Conservation (phyloP, 148 eudicot species). For the Salicornia ramosissima region DNA sequence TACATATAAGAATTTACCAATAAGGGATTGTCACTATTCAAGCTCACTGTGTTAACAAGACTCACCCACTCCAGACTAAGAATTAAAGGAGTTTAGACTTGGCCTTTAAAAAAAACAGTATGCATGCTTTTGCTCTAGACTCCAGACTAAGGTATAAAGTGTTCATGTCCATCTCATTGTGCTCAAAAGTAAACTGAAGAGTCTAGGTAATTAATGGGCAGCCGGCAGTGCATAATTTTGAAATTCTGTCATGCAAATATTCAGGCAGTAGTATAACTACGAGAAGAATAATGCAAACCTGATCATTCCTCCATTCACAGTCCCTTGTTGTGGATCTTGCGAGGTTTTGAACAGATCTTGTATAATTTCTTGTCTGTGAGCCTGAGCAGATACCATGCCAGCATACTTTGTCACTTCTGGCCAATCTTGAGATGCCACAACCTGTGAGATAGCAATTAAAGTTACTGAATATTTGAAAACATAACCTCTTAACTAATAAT, state of each 20-base stretch:
- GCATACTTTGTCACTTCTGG: slow-evolving; percentile 90
- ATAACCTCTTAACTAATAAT: background rate
- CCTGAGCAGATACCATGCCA: slow-evolving; percentile 84
- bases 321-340: slow-evolving; percentile 71
- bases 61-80: no score
- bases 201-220: background rate
- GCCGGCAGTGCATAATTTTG: background rate
- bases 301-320: slow-evolving; percentile 76
- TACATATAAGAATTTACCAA: no score
- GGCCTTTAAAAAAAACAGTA: no score
- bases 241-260: background rate
- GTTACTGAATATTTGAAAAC: background rate
- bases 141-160: no score
- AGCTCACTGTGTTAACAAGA: no score
- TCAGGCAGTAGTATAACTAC: background rate
- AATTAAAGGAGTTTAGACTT: no score
- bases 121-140: no score
- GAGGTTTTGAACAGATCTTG: slow-evolving; percentile 78
- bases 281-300: slow-evolving; percentile 35
- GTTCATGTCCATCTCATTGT: background rate
- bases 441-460: slow-evolving; percentile 37
- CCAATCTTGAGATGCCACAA: slow-evolving; percentile 96
- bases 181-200: background rate
- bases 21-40: no score
- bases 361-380: slow-evolving; percentile 89